Evolutionary conservation across 2,329 filamentous ascomycete species (phyloP).

Genomic region (Fusarium transvaalense): DNA sequence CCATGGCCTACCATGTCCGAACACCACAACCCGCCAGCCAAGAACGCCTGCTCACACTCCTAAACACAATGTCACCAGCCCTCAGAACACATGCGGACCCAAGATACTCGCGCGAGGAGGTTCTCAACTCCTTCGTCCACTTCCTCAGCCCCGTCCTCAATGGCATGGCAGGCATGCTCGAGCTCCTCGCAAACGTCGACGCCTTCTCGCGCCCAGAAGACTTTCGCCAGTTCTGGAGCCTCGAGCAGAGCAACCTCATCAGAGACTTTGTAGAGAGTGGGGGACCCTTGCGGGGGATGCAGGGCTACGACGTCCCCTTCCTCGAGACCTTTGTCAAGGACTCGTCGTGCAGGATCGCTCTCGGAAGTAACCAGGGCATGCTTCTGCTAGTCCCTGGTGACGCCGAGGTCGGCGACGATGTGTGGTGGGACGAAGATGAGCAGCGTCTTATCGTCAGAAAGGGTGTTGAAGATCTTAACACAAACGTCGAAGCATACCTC

Average conservation of each 20-base stretch:
- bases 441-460: conserved; percentile 41
- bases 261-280: conserved; percentile 50
- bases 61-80: conserved; percentile 51
- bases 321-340: conserved; percentile 47
- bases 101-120: conserved; percentile 46
- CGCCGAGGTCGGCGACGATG: conserved; percentile 47
- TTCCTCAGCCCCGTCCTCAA: conserved; percentile 52
- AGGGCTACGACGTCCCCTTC: conserved; percentile 48
- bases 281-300: conserved; percentile 39
- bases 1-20: conserved; percentile 51
- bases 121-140: conserved; percentile 51
- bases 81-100: conserved; percentile 23
- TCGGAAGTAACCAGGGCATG: conserved; percentile 45
- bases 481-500: conserved; percentile 39
- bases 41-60: conserved; percentile 52
- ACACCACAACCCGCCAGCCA: conserved; percentile 45
- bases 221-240: conserved; percentile 54
- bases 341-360: conserved; percentile 44
- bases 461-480: conserved; percentile 33
- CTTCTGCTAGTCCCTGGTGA: conserved; percentile 48
- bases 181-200: conserved; percentile 51
- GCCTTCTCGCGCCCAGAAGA: conserved; percentile 51
- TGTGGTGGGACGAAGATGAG: conserved; percentile 43
- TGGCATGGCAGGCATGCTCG: conserved; percentile 52
- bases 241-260: conserved; percentile 53